phyloP scores from a whole-genome alignment of 768 basidiomycete genomes.

The Mycena filopes region DNA sequence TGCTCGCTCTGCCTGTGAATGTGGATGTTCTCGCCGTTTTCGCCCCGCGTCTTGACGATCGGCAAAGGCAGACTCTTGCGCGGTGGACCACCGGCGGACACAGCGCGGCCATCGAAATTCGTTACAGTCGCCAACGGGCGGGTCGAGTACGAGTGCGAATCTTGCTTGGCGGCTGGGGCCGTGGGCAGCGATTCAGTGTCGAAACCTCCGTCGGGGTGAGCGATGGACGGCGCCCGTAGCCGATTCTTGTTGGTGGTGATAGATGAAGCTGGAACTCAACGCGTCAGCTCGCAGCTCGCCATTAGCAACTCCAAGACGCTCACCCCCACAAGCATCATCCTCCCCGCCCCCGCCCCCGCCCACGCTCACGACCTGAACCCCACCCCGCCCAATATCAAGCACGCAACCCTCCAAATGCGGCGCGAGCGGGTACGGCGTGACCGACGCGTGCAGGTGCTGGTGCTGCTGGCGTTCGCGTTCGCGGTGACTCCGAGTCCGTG shows the following conservation, averaged over 20 bases:
- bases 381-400: conserved; percentile 16
- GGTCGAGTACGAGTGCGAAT: too few species aligned
- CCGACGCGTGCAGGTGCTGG: neutral
- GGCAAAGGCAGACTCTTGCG: neutral
- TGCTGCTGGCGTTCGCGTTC: too few species aligned
- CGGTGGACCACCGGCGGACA: neutral
- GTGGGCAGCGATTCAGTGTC: neutral
- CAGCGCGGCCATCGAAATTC: too few species aligned
- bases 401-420: conserved; percentile 23
- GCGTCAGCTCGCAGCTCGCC: too few species aligned
- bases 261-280: too few species aligned
- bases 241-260: too few species aligned
- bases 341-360: too few species aligned
- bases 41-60: neutral
- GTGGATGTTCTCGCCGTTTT: neutral
- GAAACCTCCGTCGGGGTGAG: neutral
- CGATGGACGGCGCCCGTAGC: too few species aligned
- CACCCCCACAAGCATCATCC: too few species aligned
- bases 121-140: conserved; percentile 14
- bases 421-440: conserved; percentile 24
- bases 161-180: neutral
- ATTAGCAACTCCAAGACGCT: too few species aligned
- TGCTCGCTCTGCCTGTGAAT: neutral
- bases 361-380: too few species aligned
- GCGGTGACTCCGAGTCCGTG: too few species aligned